phyloP scores from a whole-genome alignment of 2,329 filamentous ascomycete species.

The Myotisia sp. region DNA sequence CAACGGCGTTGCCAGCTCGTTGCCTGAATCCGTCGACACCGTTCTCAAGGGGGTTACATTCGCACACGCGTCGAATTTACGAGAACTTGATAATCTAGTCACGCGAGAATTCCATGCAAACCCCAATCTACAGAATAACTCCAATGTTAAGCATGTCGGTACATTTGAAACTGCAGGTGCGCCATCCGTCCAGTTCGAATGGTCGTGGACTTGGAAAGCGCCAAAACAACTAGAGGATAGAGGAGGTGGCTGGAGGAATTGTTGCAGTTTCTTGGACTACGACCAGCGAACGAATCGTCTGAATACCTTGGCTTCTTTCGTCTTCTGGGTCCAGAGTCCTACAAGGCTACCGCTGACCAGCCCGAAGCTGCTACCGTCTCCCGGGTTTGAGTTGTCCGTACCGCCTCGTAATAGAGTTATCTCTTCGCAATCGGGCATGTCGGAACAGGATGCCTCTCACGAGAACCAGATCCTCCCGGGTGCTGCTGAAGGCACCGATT shows the following conservation, averaged over 20 bases:
- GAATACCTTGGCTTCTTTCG: constrained; percentile 79
- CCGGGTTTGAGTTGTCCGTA: constrained; percentile 56
- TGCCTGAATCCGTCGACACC: constrained; percentile 48
- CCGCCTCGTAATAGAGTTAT: constrained; percentile 67
- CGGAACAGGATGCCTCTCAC: constrained; percentile 45
- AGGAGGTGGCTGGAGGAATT: constrained; percentile 87
- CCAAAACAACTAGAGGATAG: constrained; percentile 68
- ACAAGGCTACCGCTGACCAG: constrained; percentile 18
- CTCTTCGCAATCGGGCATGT: constrained; percentile 77
- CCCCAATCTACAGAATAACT: constrained; percentile 91
- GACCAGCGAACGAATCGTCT: constrained; percentile 82
- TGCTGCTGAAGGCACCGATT: not conserved
- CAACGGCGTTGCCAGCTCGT: constrained; percentile 37
- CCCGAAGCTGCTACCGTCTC: constrained; percentile 50
- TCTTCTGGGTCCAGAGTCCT: constrained; percentile 75
- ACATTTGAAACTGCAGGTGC: constrained; percentile 77
- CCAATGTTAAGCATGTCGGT: constrained; percentile 89
- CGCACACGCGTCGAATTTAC: constrained; percentile 70
- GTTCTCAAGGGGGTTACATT: constrained; percentile 80
- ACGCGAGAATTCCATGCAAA: constrained; percentile 94
- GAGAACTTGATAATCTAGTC: constrained; percentile 83
- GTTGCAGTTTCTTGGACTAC: constrained; percentile 95
- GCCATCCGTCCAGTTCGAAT: constrained; percentile 74
- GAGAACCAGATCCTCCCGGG: constrained; percentile 6
- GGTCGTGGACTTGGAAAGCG: constrained; percentile 94